Base-by-base conservation (phyloP, 1,284 basidiomycete genomes). In the Austroboletus novae-zelandiae region DNA sequence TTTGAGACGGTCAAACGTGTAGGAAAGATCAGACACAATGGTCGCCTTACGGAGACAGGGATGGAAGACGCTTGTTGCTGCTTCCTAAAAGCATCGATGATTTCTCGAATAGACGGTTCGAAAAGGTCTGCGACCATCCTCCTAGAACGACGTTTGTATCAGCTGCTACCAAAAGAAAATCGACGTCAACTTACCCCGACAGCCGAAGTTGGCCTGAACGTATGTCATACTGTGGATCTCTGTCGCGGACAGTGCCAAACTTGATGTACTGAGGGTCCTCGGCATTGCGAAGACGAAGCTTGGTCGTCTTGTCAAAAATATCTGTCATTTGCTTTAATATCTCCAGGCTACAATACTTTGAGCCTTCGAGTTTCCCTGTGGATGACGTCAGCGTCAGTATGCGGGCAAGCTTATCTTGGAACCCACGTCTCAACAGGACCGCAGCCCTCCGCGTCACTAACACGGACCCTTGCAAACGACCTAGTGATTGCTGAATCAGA, bases 281-380 rank as follows among this genome's bases (percentile, higher is more conserved):
- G 0, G 61, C 57, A 44, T 71, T 68, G 9, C 73, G 67, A 52
- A 81, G 78, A 37, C 69, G 65, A 40, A 74, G 61, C 51, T 81
- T 83, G 10, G 78, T 74, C 0, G 72, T 74, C 52, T 72, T 76
- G 61, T 82, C 80, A 39, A 82, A 83, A 25, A 70, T 69, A 1
- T 70, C 64, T 0, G 66, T 63, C 51, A 82, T 80, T 36, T 73
- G 62, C 5, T 67, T 66, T 25, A 81, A 37, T 74, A 76, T 40
- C 1, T 70, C 72, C 0, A 61, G 49, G 35, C 17, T 56, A 18
- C 58, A 55, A 60, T 71, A 65, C 54, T 60, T 51, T 51, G 68
- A 60, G 31, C 62, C 54, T 20, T 54, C 48, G 57, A 73, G 59
- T 47, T 61, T 68, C 32, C 54, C 72, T 74, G 27, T 59, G 29